Conservation (phyloP, 495 filamentous ascomycete species). For the Hypoxylon crocopeplum region DNA sequence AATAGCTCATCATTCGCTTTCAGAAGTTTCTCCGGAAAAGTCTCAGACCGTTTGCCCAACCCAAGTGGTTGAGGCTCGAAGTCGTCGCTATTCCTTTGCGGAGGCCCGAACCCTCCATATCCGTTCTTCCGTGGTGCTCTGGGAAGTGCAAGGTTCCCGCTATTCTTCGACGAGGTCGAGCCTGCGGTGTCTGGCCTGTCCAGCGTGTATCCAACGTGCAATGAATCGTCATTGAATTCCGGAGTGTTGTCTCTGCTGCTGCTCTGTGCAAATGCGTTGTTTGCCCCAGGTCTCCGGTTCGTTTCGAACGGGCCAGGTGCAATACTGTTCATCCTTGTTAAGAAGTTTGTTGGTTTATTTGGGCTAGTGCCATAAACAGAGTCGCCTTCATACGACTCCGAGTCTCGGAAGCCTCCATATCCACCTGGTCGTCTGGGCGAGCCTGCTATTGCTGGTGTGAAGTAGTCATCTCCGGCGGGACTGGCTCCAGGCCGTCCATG, state of each 20-base stretch:
- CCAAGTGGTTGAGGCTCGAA: conserved; percentile 45
- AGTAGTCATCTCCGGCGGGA: conserved; percentile 45
- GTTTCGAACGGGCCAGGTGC: conserved; percentile 71
- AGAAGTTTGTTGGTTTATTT: conserved; percentile 54
- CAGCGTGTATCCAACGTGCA: conserved; percentile 37
- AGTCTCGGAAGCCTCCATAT: conserved; percentile 53
- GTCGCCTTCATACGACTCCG: conserved; percentile 59
- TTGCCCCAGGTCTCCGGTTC: conserved; percentile 35
- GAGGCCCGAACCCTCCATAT: conserved; percentile 57
- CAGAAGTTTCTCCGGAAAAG: conserved; percentile 65
- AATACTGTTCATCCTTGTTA: conserved; percentile 70
- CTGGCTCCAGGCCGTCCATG: conserved; percentile 46
- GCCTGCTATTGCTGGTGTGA: conserved; percentile 43
- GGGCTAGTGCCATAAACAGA: conserved; percentile 42
- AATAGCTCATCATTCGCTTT: conserved; percentile 42
- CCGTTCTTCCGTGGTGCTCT: conserved; percentile 54
- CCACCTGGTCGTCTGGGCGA: conserved; percentile 48
- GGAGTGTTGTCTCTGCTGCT: conserved; percentile 27
- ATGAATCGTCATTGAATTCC: conserved; percentile 35
- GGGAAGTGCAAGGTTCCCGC: conserved; percentile 44
- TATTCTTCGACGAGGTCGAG: conserved; percentile 51
- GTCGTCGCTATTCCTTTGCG: conserved; percentile 40
- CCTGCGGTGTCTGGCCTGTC: conserved; percentile 48
- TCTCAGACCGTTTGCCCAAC: conserved; percentile 59
- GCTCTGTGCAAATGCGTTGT: conserved; percentile 32